These are phyloP conservation scores for Calonectria pauciramosa DNA, from an alignment of 2,329 filamentous ascomycete genomes.

Conservation along the genomic window DNA sequence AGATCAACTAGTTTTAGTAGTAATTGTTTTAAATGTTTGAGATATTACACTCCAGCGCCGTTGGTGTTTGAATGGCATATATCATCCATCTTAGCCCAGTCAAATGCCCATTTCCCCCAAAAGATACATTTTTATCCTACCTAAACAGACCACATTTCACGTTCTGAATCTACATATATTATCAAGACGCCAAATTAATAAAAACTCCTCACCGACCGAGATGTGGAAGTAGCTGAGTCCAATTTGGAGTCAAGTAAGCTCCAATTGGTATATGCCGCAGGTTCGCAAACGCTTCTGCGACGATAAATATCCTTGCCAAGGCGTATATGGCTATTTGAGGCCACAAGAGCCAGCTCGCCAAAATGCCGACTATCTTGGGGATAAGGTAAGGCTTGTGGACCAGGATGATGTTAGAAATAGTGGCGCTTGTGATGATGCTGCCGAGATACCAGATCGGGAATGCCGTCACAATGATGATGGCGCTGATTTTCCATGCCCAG, in stretches of 20 bases:
- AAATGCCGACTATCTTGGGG: background rate
- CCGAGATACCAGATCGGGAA: background rate
- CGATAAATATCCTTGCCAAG: slow-evolving; percentile 15
- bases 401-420: background rate
- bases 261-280: slow-evolving; percentile 11
- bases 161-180: background rate
- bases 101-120: background rate
- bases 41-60: no score
- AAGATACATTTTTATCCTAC: no score
- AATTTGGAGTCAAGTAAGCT: slow-evolving; percentile 19
- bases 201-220: background rate
- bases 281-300: slow-evolving; percentile 22
- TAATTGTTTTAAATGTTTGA: no score
- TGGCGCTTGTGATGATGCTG: background rate
- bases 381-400: background rate
- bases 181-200: background rate
- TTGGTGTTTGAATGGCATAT: no score
- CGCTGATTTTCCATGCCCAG: slow-evolving; percentile 20
- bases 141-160: background rate
- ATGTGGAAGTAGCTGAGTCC: slow-evolving; percentile 24
- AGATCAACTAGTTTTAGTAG: background rate
- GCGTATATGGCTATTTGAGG: background rate
- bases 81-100: no score
- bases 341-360: background rate
- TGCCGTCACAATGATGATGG: background rate